phyloP scores from a whole-genome alignment of 2,329 filamentous ascomycete species.

The Epichloe sylvatica region DNA sequence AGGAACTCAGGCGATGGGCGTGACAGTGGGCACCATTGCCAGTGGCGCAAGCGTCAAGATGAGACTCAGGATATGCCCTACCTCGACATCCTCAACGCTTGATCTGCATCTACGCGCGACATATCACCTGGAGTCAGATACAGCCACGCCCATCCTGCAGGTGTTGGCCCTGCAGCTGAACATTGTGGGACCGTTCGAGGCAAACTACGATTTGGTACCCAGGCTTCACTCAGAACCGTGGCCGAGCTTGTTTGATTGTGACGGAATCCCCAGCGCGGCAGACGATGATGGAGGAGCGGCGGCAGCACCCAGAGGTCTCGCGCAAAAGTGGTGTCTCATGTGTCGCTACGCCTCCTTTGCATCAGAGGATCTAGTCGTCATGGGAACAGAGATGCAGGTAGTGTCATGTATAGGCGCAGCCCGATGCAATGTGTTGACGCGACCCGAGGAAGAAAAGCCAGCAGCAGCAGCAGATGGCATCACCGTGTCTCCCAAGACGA shows the following conservation, averaged over 20 bases:
- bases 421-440: conserved; percentile 36
- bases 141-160: conserved; percentile 69
- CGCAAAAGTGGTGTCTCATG: conserved; percentile 68
- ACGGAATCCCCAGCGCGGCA: conserved; percentile 26
- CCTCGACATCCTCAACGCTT: conserved; percentile 38
- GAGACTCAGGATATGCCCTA: conserved; percentile 36
- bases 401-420: conserved; percentile 48
- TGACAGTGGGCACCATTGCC: conserved; percentile 33
- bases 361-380: conserved; percentile 50
- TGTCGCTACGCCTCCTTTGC: conserved; percentile 68
- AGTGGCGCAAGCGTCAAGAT: conserved; percentile 29
- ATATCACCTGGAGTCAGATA: conserved; percentile 69
- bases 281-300: conserved; percentile 12
- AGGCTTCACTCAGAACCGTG: conserved; percentile 64
- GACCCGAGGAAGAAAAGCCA: conserved; percentile 14
- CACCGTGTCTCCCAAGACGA: conserved; percentile 48
- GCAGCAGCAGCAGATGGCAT: conserved; percentile 23
- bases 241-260: conserved; percentile 71
- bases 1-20: conserved; percentile 28
- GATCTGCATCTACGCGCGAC: conserved; percentile 58
- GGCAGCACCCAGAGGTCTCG: conserved; percentile 42
- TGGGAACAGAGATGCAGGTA: conserved; percentile 47
- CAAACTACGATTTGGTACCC: conserved; percentile 76
- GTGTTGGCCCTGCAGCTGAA: conserved; percentile 53
- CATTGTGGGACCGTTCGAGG: conserved; percentile 75